phyloP scores from a whole-genome alignment of 1,139 yeast genomes.

The Sugiyamaella neomexicana region DNA sequence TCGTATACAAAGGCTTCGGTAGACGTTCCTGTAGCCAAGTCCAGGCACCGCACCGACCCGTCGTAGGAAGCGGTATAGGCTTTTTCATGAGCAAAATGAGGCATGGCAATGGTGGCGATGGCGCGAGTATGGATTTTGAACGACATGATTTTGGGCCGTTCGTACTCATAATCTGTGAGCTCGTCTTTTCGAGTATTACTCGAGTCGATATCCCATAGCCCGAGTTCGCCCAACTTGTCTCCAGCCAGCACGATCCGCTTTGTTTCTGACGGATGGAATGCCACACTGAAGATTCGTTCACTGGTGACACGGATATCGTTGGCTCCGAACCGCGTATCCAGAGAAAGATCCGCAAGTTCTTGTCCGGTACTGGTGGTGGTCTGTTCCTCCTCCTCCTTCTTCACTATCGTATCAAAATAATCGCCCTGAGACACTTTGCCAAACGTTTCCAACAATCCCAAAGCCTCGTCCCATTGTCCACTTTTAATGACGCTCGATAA shows the following conservation, averaged over 20 bases:
- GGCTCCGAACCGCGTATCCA: slow-evolving; percentile 62
- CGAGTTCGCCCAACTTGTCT: slow-evolving; percentile 79
- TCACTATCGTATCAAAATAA: slow-evolving; percentile 57
- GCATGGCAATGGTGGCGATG: slow-evolving; percentile 62
- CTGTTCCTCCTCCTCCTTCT: slow-evolving; percentile 34
- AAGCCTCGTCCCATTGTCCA: slow-evolving; percentile 38
- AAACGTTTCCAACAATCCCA: slow-evolving; percentile 37
- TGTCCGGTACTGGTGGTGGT: slow-evolving; percentile 27
- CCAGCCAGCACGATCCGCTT: slow-evolving; percentile 77
- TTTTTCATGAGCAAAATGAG: slow-evolving; percentile 51
- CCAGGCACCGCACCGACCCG: slow-evolving; percentile 75
- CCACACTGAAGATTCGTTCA: slow-evolving; percentile 70
- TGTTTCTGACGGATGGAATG: slow-evolving; percentile 69
- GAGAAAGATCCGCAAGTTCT: slow-evolving; percentile 51
- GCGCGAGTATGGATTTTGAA: slow-evolving; percentile 77
- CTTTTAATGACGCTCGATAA: slow-evolving; percentile 38
- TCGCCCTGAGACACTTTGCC: slow-evolving; percentile 77
- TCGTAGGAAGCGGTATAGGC: slow-evolving; percentile 79
- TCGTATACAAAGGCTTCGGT: slow-evolving; percentile 49
- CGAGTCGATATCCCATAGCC: slow-evolving; percentile 79
- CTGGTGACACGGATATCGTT: slow-evolving; percentile 69
- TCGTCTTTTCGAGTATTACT: slow-evolving; percentile 44
- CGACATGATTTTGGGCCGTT: slow-evolving; percentile 58
- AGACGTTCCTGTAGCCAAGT: slow-evolving; percentile 60
- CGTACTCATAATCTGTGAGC: slow-evolving; percentile 44